Conservation (phyloP, 345 rosid genomes). For the Kernera saxatilis region DNA sequence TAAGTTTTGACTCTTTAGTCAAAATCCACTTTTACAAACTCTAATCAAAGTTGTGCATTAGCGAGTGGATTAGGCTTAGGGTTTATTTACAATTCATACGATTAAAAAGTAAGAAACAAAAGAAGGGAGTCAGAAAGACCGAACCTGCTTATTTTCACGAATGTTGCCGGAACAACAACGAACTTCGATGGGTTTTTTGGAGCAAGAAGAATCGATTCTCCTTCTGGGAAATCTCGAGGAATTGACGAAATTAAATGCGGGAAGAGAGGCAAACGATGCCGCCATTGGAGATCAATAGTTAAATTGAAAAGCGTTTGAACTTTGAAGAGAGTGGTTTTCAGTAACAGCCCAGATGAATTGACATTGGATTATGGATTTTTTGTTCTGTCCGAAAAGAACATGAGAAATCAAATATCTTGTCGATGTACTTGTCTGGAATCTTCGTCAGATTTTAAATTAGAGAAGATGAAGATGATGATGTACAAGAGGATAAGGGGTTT, state of each 20-base stretch:
- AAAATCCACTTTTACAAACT: neutral
- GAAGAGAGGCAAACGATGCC: conserved; percentile 30
- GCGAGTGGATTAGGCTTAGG: neutral
- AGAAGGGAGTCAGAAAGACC: neutral
- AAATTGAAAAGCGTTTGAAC: neutral
- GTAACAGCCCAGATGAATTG: conserved; percentile 5
- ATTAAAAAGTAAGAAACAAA: neutral
- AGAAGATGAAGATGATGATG: neutral
- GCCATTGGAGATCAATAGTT: conserved; percentile 18
- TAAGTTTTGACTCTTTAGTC: neutral
- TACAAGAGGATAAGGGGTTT: conserved; percentile 28
- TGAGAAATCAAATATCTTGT: neutral
- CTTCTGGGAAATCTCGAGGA: conserved; percentile 29
- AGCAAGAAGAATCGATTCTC: conserved; percentile 23
- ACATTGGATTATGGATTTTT: conserved; percentile 3
- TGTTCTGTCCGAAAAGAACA: neutral
- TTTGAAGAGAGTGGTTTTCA: neutral
- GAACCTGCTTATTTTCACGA: conserved; percentile 38
- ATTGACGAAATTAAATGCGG: conserved; percentile 30
- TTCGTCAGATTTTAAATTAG: conserved; percentile 1
- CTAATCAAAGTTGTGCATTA: conserved; percentile 3
- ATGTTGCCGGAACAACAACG: conserved; percentile 35
- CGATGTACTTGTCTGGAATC: neutral
- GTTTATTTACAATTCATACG: neutral
- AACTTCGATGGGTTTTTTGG: conserved; percentile 23